A percentile compares a stretch with the other conserved stretches of the same genome.
Evolutionary conservation across 805 yeast genomes (phyloP).

Genomic region (Kazachstania psychrophila): DNA sequence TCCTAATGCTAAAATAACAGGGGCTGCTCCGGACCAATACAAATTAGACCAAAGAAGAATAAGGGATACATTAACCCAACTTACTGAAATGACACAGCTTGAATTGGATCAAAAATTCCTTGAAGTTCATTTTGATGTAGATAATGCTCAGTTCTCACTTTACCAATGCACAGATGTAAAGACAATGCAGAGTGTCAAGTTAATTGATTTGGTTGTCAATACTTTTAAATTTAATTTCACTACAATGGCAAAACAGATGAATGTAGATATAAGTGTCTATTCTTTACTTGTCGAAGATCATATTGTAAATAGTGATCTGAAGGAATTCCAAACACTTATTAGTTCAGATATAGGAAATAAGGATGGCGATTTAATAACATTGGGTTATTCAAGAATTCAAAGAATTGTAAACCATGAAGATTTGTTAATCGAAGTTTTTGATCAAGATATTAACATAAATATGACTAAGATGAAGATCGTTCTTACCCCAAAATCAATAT

Average conservation of each 20-base stretch:
- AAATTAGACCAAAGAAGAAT: slow-evolving; percentile 23
- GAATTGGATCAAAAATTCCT: slow-evolving; percentile 51
- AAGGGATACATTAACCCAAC: slow-evolving; percentile 13
- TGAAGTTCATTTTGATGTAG: slow-evolving; percentile 67
- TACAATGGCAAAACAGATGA: slow-evolving; percentile 52
- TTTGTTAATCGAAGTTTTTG: slow-evolving; percentile 53
- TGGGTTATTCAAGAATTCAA: slow-evolving; percentile 50
- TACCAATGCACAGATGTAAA: slow-evolving; percentile 57
- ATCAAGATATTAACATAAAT: slow-evolving; percentile 62
- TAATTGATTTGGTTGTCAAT: slow-evolving; percentile 68
- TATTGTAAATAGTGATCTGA: slow-evolving; percentile 48
- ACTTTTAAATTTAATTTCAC: slow-evolving; percentile 49
- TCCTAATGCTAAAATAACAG: slow-evolving; percentile 1
- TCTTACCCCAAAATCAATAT: slow-evolving; percentile 64
- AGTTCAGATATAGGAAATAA: slow-evolving; percentile 42
- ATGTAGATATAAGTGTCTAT: slow-evolving; percentile 51
- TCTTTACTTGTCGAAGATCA: slow-evolving; percentile 69
- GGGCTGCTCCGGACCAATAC: slow-evolving; percentile 6
- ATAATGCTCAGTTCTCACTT: slow-evolving; percentile 49
- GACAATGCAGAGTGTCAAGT: slow-evolving; percentile 51
- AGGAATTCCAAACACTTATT: slow-evolving; percentile 57
- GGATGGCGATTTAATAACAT: slow-evolving; percentile 44
- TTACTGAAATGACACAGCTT: slow-evolving; percentile 35
- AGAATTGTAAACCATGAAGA: slow-evolving; percentile 48
- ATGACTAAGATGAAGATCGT: slow-evolving; percentile 73